Conservation (phyloP, 106 monocot species). For the Phalaenopsis aphrodite region DNA sequence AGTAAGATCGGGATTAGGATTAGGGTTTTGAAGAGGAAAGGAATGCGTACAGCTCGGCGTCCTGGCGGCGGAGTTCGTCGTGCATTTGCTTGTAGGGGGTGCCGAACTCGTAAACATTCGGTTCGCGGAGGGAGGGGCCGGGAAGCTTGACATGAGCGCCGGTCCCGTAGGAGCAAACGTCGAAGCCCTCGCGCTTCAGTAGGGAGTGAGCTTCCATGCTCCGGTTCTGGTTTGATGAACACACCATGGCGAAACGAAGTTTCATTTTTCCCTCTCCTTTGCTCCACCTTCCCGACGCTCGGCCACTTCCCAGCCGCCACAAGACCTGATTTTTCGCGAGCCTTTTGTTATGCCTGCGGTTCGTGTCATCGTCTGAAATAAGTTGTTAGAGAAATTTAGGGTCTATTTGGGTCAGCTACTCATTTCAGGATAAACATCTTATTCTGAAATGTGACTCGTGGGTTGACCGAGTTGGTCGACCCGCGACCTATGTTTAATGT, state of each 20-base stretch:
- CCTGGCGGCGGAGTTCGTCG: constrained; percentile 79
- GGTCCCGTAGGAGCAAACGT: constrained; percentile 91
- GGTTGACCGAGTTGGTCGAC: no score
- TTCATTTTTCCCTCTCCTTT: constrained; percentile 16
- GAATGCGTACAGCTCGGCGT: constrained; percentile 43
- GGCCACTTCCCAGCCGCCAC: background rate
- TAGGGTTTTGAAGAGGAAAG: background rate
- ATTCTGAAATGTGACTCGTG: no score
- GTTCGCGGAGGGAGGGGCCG: constrained; percentile 87
- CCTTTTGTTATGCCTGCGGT: no score
- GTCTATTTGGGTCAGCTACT: no score
- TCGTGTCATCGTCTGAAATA: no score
- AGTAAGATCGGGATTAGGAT: background rate
- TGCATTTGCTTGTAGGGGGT: constrained; percentile 85
- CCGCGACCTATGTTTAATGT: no score
- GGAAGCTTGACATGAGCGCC: constrained; percentile 96
- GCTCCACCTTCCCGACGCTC: background rate
- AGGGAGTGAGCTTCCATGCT: constrained; percentile 98
- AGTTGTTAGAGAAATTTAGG: no score
- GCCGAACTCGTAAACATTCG: constrained; percentile 93
- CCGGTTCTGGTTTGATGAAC: constrained; percentile 98
- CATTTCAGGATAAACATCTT: no score
- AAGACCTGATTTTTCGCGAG: no score
- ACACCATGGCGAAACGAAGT: constrained; percentile 84
- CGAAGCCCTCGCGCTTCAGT: constrained; percentile 67